phyloP scores from a whole-genome alignment of 345 rosid species.

The Aethionema arabicum region DNA sequence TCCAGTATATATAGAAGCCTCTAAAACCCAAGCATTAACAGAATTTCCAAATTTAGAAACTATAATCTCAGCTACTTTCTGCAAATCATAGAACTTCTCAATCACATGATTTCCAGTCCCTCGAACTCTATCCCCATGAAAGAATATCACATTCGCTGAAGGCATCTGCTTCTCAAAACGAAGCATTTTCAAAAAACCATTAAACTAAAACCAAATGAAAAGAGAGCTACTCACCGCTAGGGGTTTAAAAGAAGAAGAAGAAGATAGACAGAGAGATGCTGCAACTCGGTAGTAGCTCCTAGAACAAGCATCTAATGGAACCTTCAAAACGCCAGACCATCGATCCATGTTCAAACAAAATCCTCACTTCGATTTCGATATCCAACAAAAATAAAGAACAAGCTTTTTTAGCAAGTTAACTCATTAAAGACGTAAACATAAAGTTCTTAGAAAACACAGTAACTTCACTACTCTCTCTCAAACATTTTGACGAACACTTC shows the following conservation, averaged over 20 bases:
- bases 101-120: constrained; percentile 65
- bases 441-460: neutral
- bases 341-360: constrained; percentile 50
- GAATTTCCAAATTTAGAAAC: constrained; percentile 71
- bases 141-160: constrained; percentile 67
- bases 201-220: neutral
- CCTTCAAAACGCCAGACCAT: constrained; percentile 63
- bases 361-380: constrained; percentile 6
- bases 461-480: neutral
- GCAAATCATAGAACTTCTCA: constrained; percentile 69
- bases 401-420: constrained; percentile 2
- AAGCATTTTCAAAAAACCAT: neutral
- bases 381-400: neutral
- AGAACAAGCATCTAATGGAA: constrained; percentile 40
- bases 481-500: constrained; percentile 24
- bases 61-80: constrained; percentile 56
- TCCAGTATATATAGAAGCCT: constrained; percentile 66
- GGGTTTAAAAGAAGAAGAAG: constrained; percentile 35
- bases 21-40: constrained; percentile 72
- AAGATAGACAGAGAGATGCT: constrained; percentile 64
- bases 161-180: constrained; percentile 47
- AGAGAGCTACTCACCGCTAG: constrained; percentile 39
- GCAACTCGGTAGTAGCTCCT: constrained; percentile 52
- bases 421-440: neutral
- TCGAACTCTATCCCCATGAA: constrained; percentile 68